These are phyloP conservation scores for Adiantum capillusveneris DNA, from an alignment of 75 land plant genomes.

Conservation along the genomic window DNA sequence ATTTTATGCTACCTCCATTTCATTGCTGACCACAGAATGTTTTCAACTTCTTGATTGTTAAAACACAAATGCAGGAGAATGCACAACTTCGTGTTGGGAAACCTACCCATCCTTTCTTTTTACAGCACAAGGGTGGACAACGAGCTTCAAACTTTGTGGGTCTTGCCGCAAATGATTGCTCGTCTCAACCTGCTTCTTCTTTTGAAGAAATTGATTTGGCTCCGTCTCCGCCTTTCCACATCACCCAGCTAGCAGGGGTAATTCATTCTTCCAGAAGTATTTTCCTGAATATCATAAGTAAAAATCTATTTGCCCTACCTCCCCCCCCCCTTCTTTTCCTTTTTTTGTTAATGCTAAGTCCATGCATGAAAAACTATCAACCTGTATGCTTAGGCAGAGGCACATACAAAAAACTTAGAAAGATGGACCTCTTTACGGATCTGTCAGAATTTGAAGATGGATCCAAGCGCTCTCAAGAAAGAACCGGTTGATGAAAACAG, in stretches of 20 bases:
- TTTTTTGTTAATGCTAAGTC: not conserved
- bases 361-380: not conserved
- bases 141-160: not conserved
- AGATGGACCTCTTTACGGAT: too few species aligned
- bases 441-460: too few species aligned
- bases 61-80: not conserved
- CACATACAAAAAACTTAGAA: too few species aligned
- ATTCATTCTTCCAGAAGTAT: constrained; percentile 3
- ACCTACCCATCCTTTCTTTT: constrained; percentile 31
- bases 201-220: not conserved
- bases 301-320: not conserved
- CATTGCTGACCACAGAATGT: not conserved
- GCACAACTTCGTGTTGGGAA: not conserved
- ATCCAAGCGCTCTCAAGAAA: too few species aligned
- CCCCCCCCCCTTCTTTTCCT: not conserved
- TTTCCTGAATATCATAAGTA: not conserved
- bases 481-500: too few species aligned
- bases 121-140: constrained; percentile 11
- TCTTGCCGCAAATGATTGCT: not conserved
- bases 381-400: not conserved
- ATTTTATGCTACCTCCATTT: not conserved
- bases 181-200: not conserved
- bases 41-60: not conserved
- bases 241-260: constrained; percentile 15
- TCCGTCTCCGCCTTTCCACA: constrained; percentile 26